phyloP scores from a whole-genome alignment of 192 early-diverging fungal genomes.

The Globomyces pollinis-pini region DNA sequence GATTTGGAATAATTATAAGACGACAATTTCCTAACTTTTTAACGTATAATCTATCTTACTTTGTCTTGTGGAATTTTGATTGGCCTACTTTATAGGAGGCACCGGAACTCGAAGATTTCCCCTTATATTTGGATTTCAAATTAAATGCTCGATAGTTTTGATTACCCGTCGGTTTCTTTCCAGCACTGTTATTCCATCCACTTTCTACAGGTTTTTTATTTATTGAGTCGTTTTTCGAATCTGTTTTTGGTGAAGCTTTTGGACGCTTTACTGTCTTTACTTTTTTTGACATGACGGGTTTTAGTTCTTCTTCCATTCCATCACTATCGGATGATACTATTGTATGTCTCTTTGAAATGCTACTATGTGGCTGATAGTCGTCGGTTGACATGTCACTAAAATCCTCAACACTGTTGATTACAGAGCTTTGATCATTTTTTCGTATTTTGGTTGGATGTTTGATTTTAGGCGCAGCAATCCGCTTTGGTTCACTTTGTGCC shows the following conservation, averaged over 20 bases:
- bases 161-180: not conserved
- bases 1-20: slow-evolving; percentile 2
- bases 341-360: no score
- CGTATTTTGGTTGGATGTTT: no score
- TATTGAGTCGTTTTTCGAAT: not conserved
- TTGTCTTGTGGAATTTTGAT: not conserved
- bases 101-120: no score
- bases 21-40: not conserved
- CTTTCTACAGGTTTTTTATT: not conserved
- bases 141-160: slow-evolving; percentile 8
- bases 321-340: no score
- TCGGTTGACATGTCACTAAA: no score
- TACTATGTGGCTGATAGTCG: no score
- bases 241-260: not conserved
- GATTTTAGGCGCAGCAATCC: no score
- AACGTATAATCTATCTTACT: not conserved
- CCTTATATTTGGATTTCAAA: slow-evolving; percentile 1
- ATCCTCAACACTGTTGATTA: not conserved
- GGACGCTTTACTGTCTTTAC: not conserved
- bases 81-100: not conserved
- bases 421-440: no score
- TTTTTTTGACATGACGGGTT: no score
- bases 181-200: not conserved
- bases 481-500: no score
- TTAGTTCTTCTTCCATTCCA: no score